phyloP scores from a whole-genome alignment of 1,284 basidiomycete genomes.

The Anthracocystis walkeri region DNA sequence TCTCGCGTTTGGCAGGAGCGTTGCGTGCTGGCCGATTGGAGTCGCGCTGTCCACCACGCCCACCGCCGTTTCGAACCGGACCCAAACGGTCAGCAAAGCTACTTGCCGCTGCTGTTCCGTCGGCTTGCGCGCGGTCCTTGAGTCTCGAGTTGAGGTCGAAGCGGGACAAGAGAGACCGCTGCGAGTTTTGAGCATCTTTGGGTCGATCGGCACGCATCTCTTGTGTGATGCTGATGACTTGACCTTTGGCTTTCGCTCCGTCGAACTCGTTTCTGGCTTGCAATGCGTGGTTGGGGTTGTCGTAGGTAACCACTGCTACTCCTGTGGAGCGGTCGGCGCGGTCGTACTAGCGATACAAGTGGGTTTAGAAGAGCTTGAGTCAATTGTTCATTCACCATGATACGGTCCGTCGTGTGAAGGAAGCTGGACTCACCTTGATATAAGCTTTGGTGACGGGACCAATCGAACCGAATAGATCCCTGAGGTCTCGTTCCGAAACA shows the following conservation, averaged over 20 bases:
- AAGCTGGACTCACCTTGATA: slow-evolving; percentile 80
- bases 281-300: slow-evolving; percentile 81
- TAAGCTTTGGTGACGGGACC: slow-evolving; percentile 89
- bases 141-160: slow-evolving; percentile 50
- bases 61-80: slow-evolving; percentile 22
- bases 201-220: slow-evolving; percentile 47
- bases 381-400: neutral
- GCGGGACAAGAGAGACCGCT: slow-evolving; percentile 39
- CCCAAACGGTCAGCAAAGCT: slow-evolving; percentile 44
- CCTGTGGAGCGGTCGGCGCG: slow-evolving; percentile 92
- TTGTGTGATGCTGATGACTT: slow-evolving; percentile 59
- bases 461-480: slow-evolving; percentile 84
- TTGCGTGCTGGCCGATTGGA: slow-evolving; percentile 41
- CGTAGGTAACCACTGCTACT: slow-evolving; percentile 83
- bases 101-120: neutral
- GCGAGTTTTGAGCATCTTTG: slow-evolving; percentile 1
- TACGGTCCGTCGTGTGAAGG: neutral
- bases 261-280: slow-evolving; percentile 87
- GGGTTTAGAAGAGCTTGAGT: neutral
- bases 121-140: slow-evolving; percentile 17
- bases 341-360: slow-evolving; percentile 77
- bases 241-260: slow-evolving; percentile 85
- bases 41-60: slow-evolving; percentile 16
- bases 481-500: slow-evolving; percentile 81
- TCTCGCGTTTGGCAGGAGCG: slow-evolving; percentile 32